phyloP scores from a whole-genome alignment of 75 land plant species.

The Picea sitchensis region DNA sequence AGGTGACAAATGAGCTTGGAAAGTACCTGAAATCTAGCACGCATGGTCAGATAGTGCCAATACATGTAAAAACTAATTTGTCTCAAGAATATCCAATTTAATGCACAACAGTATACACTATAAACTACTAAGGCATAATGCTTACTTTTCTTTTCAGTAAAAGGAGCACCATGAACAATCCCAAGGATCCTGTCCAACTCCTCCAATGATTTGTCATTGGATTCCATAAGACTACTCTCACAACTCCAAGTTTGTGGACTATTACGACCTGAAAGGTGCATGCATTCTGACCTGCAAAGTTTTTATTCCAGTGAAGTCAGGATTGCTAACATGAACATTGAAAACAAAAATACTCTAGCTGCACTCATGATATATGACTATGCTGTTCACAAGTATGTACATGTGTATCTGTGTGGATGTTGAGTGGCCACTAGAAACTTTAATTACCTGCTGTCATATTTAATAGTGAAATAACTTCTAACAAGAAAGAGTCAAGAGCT shows the following conservation, averaged over 20 bases:
- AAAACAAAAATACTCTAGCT: neutral
- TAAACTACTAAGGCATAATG: neutral
- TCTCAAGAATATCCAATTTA: neutral
- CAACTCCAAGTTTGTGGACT: neutral
- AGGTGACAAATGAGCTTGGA: slow-evolving; percentile 41
- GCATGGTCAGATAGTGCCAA: neutral
- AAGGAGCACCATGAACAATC: slow-evolving; percentile 37
- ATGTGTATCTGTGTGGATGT: neutral
- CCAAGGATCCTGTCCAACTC: slow-evolving; percentile 38
- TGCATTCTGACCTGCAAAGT: neutral
- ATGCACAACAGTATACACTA: neutral
- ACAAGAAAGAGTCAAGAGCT: neutral
- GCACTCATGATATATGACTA: neutral
- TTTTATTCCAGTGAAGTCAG: neutral
- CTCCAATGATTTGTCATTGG: slow-evolving; percentile 26
- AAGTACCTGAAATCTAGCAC: slow-evolving; percentile 23
- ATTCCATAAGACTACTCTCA: neutral
- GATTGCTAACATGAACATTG: neutral
- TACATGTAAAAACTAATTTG: neutral
- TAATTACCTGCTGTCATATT: neutral
- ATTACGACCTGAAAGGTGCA: neutral
- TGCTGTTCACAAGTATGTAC: neutral
- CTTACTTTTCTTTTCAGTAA: slow-evolving; percentile 44
- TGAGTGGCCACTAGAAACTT: neutral
- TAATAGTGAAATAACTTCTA: neutral